Conservation (phyloP, 164 flowering plant genomes). For the Santalum album region DNA sequence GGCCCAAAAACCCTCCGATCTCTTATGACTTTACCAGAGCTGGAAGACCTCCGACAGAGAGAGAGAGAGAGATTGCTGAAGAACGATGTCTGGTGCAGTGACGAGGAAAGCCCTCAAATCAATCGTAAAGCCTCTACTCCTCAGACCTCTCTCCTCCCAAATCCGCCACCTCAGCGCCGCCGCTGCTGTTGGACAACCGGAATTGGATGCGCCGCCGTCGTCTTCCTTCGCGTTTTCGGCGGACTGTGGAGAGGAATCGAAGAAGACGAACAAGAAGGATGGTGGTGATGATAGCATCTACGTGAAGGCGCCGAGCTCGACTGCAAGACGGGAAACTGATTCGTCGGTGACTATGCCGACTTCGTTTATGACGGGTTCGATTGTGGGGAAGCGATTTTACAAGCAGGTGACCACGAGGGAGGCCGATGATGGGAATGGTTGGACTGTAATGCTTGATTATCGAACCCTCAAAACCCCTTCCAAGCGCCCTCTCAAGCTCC, state of each 20-base stretch:
- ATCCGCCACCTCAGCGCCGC: constrained; percentile 18
- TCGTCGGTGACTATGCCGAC: constrained; percentile 80
- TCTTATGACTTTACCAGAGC: too few relatives aligned
- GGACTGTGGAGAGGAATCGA: neutral
- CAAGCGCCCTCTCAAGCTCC: constrained; percentile 78
- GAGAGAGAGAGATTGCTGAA: too few relatives aligned
- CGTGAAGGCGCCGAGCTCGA: constrained; percentile 28
- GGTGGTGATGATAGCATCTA: constrained; percentile 24
- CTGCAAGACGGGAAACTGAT: constrained; percentile 2
- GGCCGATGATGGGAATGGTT: constrained; percentile 86
- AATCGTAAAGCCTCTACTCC: constrained; percentile 6
- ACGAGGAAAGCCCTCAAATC: constrained; percentile 23
- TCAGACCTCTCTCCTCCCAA: constrained; percentile 11
- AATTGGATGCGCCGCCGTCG: constrained; percentile 22
- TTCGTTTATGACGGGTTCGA: constrained; percentile 95
- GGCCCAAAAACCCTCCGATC: too few relatives aligned
- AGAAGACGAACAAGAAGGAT: constrained; percentile 3
- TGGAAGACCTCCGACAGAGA: too few relatives aligned
- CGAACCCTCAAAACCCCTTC: constrained; percentile 84
- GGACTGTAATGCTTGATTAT: constrained; percentile 91
- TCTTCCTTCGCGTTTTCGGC: constrained; percentile 43
- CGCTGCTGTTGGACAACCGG: constrained; percentile 15
- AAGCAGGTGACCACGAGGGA: constrained; percentile 61
- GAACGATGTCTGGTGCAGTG: constrained; percentile 13
- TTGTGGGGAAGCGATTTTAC: constrained; percentile 84